Percentiles rank a stretch among this genome's conserved stretches.
phyloP scores from a whole-genome alignment of 768 basidiomycete species.

The Fomitopsis serialis region DNA sequence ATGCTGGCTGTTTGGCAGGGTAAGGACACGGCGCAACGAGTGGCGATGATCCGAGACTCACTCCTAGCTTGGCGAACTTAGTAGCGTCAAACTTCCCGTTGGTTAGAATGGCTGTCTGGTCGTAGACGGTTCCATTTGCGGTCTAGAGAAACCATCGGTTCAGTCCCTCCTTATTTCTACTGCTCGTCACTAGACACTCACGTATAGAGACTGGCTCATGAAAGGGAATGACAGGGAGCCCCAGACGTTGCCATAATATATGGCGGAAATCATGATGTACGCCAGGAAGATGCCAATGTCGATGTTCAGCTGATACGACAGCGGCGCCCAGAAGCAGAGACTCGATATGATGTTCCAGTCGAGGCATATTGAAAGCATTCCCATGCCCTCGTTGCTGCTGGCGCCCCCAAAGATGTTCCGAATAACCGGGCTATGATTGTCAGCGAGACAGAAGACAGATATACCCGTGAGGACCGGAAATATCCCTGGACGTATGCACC shows the following conservation, averaged over 20 bases:
- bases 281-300: slow-evolving; percentile 24
- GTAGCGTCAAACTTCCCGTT: slow-evolving; percentile 22
- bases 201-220: slow-evolving; percentile 26
- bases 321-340: slow-evolving; percentile 30
- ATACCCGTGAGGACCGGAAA: slow-evolving; percentile 28
- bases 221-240: slow-evolving; percentile 55
- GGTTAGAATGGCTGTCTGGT: slow-evolving; percentile 47
- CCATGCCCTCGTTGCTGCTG: slow-evolving; percentile 49
- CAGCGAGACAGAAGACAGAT: slow-evolving; percentile 31
- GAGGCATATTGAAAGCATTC: slow-evolving; percentile 49
- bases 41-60: slow-evolving; percentile 1
- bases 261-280: slow-evolving; percentile 23
- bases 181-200: not conserved
- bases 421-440: slow-evolving; percentile 21
- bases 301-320: slow-evolving; percentile 20
- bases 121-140: slow-evolving; percentile 18
- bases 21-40: not conserved
- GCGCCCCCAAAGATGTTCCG: slow-evolving; percentile 32
- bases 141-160: not conserved
- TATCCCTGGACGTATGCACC: slow-evolving; percentile 23
- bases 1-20: slow-evolving; percentile 11
- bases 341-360: slow-evolving; percentile 59
- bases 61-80: slow-evolving; percentile 21
- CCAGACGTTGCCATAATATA: slow-evolving; percentile 46
- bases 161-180: not conserved